Percentiles rank a stretch among this genome's conserved stretches.
These are phyloP conservation scores for Gyrodon lividus DNA, from an alignment of 768 basidiomycete genomes.

Conservation along the genomic window DNA sequence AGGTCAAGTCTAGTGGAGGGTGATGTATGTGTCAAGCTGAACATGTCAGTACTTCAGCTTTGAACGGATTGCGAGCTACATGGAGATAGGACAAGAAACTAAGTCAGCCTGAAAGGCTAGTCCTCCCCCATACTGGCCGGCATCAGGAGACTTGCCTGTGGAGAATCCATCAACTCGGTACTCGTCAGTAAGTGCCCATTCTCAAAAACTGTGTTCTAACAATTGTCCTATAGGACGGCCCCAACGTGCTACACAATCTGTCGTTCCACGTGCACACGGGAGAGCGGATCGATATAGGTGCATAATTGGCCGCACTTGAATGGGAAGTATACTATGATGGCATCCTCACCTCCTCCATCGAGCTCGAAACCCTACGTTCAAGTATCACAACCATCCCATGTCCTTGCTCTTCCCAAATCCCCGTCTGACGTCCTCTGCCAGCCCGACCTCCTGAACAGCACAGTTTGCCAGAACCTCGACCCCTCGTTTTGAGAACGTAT, in stretches of 20 bases:
- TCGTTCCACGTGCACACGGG: slow-evolving; percentile 5
- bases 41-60: slow-evolving; percentile 11
- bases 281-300: slow-evolving; percentile 11
- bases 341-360: slow-evolving; percentile 44
- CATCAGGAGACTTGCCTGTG: slow-evolving; percentile 52
- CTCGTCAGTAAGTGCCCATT: slow-evolving; percentile 25
- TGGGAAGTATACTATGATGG: slow-evolving; percentile 51
- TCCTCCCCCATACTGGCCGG: slow-evolving; percentile 69
- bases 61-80: slow-evolving; percentile 44
- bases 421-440: slow-evolving; percentile 11
- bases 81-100: slow-evolving; percentile 50
- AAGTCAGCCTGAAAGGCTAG: slow-evolving; percentile 42
- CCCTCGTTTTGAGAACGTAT: slow-evolving; percentile 49
- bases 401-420: neutral
- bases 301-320: slow-evolving; percentile 11
- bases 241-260: slow-evolving; percentile 1
- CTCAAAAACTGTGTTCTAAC: neutral
- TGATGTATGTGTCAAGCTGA: neutral
- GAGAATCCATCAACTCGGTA: slow-evolving; percentile 58
- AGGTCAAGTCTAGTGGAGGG: neutral
- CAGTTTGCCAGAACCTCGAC: slow-evolving; percentile 48
- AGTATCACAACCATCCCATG: slow-evolving; percentile 56
- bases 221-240: neutral
- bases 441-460: slow-evolving; percentile 43
- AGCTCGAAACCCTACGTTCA: slow-evolving; percentile 54